phyloP scores from a whole-genome alignment of 108 stramenopile species.

The Nitzschia palea region DNA sequence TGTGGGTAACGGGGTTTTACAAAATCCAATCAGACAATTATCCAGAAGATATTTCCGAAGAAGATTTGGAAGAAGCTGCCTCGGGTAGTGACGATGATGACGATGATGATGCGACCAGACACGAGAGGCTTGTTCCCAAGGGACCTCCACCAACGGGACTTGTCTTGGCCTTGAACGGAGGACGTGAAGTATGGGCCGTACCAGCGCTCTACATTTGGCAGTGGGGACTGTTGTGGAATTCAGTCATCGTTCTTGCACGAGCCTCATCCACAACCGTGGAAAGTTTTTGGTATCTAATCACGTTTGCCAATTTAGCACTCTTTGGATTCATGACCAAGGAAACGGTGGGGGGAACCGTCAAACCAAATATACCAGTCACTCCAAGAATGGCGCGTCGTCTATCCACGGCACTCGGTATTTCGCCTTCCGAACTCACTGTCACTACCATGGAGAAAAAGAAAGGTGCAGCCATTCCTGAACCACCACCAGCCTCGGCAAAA shows the following conservation, averaged over 20 bases:
- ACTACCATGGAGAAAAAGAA: neutral
- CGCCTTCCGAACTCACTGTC: constrained; percentile 1
- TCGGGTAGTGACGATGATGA: constrained; percentile 8
- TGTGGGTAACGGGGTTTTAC: constrained; percentile 46
- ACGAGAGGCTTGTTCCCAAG: neutral
- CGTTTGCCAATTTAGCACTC: constrained; percentile 55
- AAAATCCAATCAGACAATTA: constrained; percentile 20
- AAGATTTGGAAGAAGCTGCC: constrained; percentile 6
- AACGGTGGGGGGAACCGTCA: constrained; percentile 16
- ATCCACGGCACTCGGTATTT: constrained; percentile 11
- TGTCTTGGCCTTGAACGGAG: constrained; percentile 9
- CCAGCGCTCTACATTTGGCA: constrained; percentile 12
- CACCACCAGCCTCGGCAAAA: constrained; percentile 1
- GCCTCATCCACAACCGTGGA: constrained; percentile 41
- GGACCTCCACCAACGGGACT: neutral
- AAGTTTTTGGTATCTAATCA: constrained; percentile 60
- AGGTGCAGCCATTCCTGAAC: neutral
- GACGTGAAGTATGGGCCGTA: constrained; percentile 12
- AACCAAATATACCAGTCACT: neutral
- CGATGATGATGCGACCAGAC: constrained; percentile 1
- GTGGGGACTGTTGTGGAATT: constrained; percentile 32
- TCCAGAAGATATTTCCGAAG: constrained; percentile 13
- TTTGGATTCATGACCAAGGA: constrained; percentile 40
- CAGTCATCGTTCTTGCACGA: constrained; percentile 44
- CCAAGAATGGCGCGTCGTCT: constrained; percentile 12